These are phyloP conservation scores for Alternaria ventricosa DNA, from an alignment of 2,329 filamentous ascomycete species.

Conservation along the genomic window DNA sequence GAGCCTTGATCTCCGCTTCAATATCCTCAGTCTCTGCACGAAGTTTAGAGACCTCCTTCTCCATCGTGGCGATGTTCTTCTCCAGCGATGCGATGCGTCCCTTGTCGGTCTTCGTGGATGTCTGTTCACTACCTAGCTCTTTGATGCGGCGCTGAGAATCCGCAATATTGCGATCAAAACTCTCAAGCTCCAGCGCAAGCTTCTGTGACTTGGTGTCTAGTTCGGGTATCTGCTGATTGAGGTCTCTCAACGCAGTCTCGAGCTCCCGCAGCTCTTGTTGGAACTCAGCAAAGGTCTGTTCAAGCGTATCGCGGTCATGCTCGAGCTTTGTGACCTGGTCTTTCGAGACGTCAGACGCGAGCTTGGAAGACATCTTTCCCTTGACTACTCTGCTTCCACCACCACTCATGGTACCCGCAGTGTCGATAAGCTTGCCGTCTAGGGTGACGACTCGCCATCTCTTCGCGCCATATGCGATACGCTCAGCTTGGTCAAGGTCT, in stretches of 20 bases:
- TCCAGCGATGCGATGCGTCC: slow-evolving; percentile 73
- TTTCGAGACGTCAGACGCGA: slow-evolving; percentile 83
- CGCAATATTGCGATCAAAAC: slow-evolving; percentile 79
- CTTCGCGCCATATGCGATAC: slow-evolving; percentile 92
- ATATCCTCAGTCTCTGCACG: slow-evolving; percentile 85
- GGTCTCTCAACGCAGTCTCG: slow-evolving; percentile 73
- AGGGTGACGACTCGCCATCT: slow-evolving; percentile 97
- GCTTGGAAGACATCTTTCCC: slow-evolving; percentile 96
- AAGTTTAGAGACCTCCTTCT: slow-evolving; percentile 80
- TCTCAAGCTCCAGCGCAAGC: slow-evolving; percentile 85
- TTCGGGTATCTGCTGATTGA: slow-evolving; percentile 79
- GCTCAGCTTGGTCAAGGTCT: slow-evolving; percentile 93
- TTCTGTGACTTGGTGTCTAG: slow-evolving; percentile 93
- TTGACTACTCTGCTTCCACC: slow-evolving; percentile 89
- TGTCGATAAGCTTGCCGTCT: slow-evolving; percentile 94
- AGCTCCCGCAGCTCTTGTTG: slow-evolving; percentile 84
- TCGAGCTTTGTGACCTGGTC: slow-evolving; percentile 91
- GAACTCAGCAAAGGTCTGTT: slow-evolving; percentile 82
- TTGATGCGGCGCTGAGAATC: slow-evolving; percentile 86
- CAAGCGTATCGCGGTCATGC: slow-evolving; percentile 81
- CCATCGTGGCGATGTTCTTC: slow-evolving; percentile 76
- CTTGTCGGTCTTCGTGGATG: slow-evolving; percentile 81
- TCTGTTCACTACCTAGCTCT: slow-evolving; percentile 81
- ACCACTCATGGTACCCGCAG: slow-evolving; percentile 98
- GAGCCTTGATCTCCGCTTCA: slow-evolving; percentile 87